These are phyloP conservation scores for Phylloporus arenicola DNA, from an alignment of 768 basidiomycete species.

Conservation along the genomic window DNA sequence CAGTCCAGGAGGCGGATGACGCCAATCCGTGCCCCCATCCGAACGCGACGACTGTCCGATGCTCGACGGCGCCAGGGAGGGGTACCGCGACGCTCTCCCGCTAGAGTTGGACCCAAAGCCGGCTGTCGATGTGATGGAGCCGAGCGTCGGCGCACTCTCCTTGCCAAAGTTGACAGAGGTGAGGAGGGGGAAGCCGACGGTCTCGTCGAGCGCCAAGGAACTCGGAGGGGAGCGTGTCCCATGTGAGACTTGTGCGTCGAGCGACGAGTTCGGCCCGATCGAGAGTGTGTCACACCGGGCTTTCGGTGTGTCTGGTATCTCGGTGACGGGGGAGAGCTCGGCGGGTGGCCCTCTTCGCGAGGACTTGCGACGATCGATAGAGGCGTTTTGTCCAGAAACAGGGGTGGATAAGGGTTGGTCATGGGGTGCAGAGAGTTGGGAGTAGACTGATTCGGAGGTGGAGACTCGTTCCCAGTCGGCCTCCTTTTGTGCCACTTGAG, in stretches of 20 bases:
- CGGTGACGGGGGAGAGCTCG: slow-evolving; percentile 18
- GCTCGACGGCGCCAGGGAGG: slow-evolving; percentile 23
- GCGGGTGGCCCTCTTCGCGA: slow-evolving; percentile 7
- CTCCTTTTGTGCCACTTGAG: neutral
- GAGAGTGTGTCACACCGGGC: slow-evolving; percentile 1
- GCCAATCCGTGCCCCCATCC: slow-evolving; percentile 18
- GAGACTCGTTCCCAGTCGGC: slow-evolving; percentile 1
- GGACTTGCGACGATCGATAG: slow-evolving; percentile 6
- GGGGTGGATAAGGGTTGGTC: slow-evolving; percentile 10
- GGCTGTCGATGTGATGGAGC: slow-evolving; percentile 15
- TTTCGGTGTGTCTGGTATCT: slow-evolving; percentile 9
- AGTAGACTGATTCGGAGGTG: slow-evolving; percentile 17
- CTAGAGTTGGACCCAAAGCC: slow-evolving; percentile 14
- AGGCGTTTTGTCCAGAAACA: slow-evolving; percentile 1
- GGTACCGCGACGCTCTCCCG: slow-evolving; percentile 22
- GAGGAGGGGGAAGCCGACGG: slow-evolving; percentile 16
- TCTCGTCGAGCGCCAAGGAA: slow-evolving; percentile 3
- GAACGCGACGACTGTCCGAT: slow-evolving; percentile 3
- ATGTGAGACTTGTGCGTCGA: slow-evolving; percentile 9
- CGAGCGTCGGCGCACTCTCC: slow-evolving; percentile 4
- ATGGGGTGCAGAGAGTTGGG: slow-evolving; percentile 20
- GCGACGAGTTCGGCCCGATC: slow-evolving; percentile 3
- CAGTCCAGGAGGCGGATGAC: slow-evolving; percentile 22
- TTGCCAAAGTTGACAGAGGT: slow-evolving; percentile 27
- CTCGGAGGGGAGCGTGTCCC: slow-evolving; percentile 5